Conservation (phyloP, 2,329 filamentous ascomycete species). For the Ambrosiella beaveri region DNA sequence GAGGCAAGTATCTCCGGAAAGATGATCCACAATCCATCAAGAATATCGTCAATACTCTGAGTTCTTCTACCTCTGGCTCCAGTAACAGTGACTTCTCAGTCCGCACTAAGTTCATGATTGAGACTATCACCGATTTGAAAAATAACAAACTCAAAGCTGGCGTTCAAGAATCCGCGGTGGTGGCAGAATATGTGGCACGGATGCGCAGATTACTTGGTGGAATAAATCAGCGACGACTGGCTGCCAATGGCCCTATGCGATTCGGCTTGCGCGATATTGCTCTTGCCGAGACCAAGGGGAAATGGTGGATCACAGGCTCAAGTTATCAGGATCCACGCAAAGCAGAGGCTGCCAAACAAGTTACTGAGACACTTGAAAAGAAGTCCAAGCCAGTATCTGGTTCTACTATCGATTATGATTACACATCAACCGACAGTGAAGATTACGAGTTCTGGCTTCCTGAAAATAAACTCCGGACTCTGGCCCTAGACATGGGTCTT, state of each 20-base stretch:
- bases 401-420: conserved; percentile 9
- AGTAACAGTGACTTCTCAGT: conserved; percentile 60
- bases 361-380: background rate
- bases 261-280: conserved; percentile 69
- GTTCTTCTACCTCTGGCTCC: conserved; percentile 47
- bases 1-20: conserved; percentile 64
- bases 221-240: conserved; percentile 47
- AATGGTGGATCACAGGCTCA: conserved; percentile 98
- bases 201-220: conserved; percentile 81
- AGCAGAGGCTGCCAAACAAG: conserved; percentile 11
- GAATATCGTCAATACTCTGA: conserved; percentile 66
- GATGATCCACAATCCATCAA: conserved; percentile 81
- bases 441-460: conserved; percentile 36
- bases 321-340: conserved; percentile 43
- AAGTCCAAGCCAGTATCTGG: background rate
- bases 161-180: conserved; percentile 50
- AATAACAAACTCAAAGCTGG: conserved; percentile 79
- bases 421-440: conserved; percentile 24
- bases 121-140: conserved; percentile 85
- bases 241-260: conserved; percentile 64
- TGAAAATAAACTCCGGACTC: conserved; percentile 42
- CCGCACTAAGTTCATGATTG: conserved; percentile 92
- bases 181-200: conserved; percentile 64
- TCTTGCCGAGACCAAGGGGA: conserved; percentile 70
- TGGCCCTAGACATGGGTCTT: conserved; percentile 71